Evolutionary conservation across 2,329 filamentous ascomycete genomes (phyloP).

Genomic region (Dothidotthia symphoricarpi): DNA sequence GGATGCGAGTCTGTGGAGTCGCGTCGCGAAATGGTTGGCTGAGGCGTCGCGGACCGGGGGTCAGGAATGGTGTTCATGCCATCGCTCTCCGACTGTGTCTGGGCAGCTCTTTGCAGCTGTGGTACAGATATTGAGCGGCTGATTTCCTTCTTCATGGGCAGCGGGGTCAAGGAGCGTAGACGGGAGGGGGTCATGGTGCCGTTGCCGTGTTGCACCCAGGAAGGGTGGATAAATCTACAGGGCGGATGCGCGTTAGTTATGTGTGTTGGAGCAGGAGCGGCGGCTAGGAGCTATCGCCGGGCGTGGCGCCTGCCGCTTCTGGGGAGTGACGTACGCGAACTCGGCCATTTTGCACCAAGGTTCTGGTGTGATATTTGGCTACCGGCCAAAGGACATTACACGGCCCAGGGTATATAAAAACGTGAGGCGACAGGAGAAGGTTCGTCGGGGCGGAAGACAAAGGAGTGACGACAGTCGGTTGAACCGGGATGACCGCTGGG

Average conservation of each 20-base stretch:
- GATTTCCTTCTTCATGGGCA: slow-evolving; percentile 37
- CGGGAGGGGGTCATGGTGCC: slow-evolving; percentile 39
- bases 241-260: slow-evolving; percentile 12
- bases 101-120: slow-evolving; percentile 32
- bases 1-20: slow-evolving; percentile 55
- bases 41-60: slow-evolving; percentile 46
- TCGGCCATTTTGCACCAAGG: slow-evolving; percentile 19
- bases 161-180: slow-evolving; percentile 37
- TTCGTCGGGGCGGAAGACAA: slow-evolving; percentile 21
- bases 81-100: slow-evolving; percentile 48
- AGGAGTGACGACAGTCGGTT: slow-evolving; percentile 36
- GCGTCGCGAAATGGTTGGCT: slow-evolving; percentile 33
- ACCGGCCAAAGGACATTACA: slow-evolving; percentile 10
- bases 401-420: slow-evolving; percentile 2
- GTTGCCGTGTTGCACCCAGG: slow-evolving; percentile 35
- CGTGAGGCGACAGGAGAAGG: slow-evolving; percentile 3
- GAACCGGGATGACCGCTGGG: slow-evolving; percentile 5
- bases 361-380: slow-evolving; percentile 5
- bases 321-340: slow-evolving; percentile 21
- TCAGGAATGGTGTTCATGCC: slow-evolving; percentile 68
- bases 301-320: slow-evolving; percentile 8
- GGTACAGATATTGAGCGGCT: slow-evolving; percentile 41
- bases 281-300: not conserved
- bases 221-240: slow-evolving; percentile 35
- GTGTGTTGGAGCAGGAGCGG: not conserved